These are phyloP conservation scores for Calonectria ilicicola DNA, from an alignment of 2,329 filamentous ascomycete species.

Conservation along the genomic window DNA sequence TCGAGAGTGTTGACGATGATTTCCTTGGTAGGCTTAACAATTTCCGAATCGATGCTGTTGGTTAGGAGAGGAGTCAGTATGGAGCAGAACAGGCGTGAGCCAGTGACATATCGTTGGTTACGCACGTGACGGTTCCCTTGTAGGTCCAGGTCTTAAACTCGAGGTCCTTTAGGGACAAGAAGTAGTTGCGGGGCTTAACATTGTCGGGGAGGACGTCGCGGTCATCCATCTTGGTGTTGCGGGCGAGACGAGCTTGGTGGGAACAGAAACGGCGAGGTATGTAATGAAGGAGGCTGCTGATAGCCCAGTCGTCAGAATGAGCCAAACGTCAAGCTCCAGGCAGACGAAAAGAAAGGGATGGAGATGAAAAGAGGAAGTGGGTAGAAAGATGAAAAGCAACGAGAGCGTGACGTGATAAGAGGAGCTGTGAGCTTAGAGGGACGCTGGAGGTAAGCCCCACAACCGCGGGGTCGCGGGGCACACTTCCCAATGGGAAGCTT, in stretches of 20 bases:
- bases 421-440: slow-evolving; percentile 19
- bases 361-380: slow-evolving; percentile 6
- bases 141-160: slow-evolving; percentile 82
- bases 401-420: slow-evolving; percentile 26
- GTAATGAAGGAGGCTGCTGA: slow-evolving; percentile 40
- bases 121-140: slow-evolving; percentile 79
- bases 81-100: slow-evolving; percentile 12
- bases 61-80: slow-evolving; percentile 23
- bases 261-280: slow-evolving; percentile 49
- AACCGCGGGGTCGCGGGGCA: slow-evolving; percentile 21
- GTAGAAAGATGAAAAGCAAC: background rate
- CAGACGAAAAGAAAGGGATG: slow-evolving; percentile 12
- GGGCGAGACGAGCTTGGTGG: slow-evolving; percentile 50
- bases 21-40: slow-evolving; percentile 78
- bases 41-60: slow-evolving; percentile 76
- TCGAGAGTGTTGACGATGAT: slow-evolving; percentile 89
- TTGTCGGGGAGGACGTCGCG: slow-evolving; percentile 71
- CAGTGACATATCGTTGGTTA: slow-evolving; percentile 19
- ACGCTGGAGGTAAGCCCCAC: background rate
- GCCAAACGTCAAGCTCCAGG: slow-evolving; percentile 30
- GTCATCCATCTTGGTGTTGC: slow-evolving; percentile 62
- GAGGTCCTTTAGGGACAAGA: slow-evolving; percentile 83
- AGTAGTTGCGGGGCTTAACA: slow-evolving; percentile 88
- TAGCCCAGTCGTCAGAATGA: slow-evolving; percentile 15
- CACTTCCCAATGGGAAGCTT: slow-evolving; percentile 25